Base-by-base conservation (phyloP, 1,139 yeast species). In the Debaryomyces sp. region DNA sequence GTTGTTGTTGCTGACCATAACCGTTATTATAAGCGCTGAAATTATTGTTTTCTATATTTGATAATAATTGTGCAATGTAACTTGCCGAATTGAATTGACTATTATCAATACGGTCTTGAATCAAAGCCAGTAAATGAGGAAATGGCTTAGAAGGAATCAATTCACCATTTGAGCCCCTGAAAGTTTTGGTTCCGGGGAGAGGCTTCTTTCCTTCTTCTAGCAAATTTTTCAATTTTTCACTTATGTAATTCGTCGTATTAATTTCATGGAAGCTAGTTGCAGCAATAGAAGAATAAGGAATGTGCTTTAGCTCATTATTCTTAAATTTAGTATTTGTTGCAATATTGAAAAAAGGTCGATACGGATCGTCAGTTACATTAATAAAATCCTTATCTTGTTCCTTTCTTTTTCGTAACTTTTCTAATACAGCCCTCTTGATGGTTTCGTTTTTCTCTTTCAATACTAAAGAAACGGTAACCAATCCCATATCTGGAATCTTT, bases 401-500 rank as follows among this genome's bases (percentile, higher is more conserved):
- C 50, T 81, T 82, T 49, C 98, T 77, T 54, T 85, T 84, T 45
- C 84, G 82, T 64, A 94, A 76, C 64, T 89, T 89, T 57, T 89
- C 96, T 56, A 85, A 81, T 44, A 94, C 96, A 10, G 90, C 95
- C 48, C 85, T 80, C 55, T 84, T 84, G 54, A 92, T 86, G 15
- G 91, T 87, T 48, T 80, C 84, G 55, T 90, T 87, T 69, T 91
- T 90, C 54, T 86, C 95, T 48, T 81, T 77, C 51, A 89, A 71
- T 22, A 90, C 85, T 46, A 83, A 79, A 45, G 89, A 89, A 22
- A 92, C 92, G 5, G 96, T 89, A 34, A 88, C 85, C 56, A 92
- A 76, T 47, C 90, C 96, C 80, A 92, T 80, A 67, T 92, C 97
- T 10, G 98, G 97, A 57, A 92, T 88, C 70, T 91, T 89, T 2